These are phyloP conservation scores for Scolecobasidium constrictum DNA, from an alignment of 2,329 filamentous ascomycete genomes.

Conservation along the genomic window DNA sequence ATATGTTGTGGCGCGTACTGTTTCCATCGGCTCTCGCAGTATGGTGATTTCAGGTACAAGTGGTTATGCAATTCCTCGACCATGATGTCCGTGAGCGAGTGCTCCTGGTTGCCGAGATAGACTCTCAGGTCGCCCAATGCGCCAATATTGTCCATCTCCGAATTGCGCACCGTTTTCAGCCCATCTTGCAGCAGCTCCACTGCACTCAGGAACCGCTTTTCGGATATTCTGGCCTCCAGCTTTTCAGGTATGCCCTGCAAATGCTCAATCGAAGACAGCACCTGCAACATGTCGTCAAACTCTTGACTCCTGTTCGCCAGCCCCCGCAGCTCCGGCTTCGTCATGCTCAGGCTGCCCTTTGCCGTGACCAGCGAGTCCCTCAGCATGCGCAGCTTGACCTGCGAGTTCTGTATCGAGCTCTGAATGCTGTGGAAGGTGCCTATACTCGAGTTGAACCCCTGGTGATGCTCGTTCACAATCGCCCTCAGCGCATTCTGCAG, in stretches of 20 bases:
- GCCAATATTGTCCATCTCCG: constrained; percentile 84
- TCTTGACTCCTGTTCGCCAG: constrained; percentile 78
- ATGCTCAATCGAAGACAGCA: constrained; percentile 75
- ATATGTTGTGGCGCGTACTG: constrained; percentile 59
- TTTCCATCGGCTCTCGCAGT: constrained; percentile 95
- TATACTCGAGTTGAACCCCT: constrained; percentile 98
- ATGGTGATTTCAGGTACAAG: constrained; percentile 93
- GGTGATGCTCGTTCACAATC: constrained; percentile 97
- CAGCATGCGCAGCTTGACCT: constrained; percentile 70
- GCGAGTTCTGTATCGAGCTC: constrained; percentile 78
- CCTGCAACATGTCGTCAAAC: constrained; percentile 81
- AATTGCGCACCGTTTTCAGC: constrained; percentile 69
- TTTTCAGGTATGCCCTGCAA: constrained; percentile 83
- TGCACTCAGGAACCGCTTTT: constrained; percentile 87
- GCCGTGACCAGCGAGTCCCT: constrained; percentile 75
- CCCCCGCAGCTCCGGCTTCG: constrained; percentile 84
- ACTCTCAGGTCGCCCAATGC: constrained; percentile 75
- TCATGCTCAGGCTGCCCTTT: constrained; percentile 70
- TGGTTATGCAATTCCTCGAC: constrained; percentile 98
- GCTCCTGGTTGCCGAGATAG: constrained; percentile 90
- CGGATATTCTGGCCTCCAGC: constrained; percentile 86
- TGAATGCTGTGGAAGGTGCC: constrained; percentile 99
- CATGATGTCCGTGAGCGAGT: constrained; percentile 81
- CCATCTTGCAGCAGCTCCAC: constrained; percentile 88
- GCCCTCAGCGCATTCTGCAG: constrained; percentile 88